These are phyloP conservation scores for Ophiocordyceps robertsii DNA, from an alignment of 2,329 filamentous ascomycete genomes.

Conservation along the genomic window DNA sequence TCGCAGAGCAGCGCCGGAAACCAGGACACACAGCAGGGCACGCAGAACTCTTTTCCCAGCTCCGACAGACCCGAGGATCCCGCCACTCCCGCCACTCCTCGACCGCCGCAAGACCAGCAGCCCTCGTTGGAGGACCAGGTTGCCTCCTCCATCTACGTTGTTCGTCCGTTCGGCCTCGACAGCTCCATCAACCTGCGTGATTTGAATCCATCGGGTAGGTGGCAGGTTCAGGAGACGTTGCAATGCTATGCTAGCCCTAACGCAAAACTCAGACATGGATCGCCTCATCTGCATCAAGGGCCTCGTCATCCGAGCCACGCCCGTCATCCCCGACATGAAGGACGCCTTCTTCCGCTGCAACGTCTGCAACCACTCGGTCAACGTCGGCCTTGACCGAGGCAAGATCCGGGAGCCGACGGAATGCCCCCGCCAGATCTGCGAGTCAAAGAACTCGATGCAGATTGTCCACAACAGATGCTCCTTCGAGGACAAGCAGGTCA, in stretches of 20 bases:
- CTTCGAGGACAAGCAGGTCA: constrained; percentile 96
- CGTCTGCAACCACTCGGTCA: constrained; percentile 80
- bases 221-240: background rate
- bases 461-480: constrained; percentile 91
- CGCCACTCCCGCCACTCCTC: constrained; percentile 21
- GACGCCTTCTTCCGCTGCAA: constrained; percentile 96
- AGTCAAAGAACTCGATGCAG: constrained; percentile 89
- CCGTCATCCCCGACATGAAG: constrained; percentile 98
- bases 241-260: background rate
- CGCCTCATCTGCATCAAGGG: constrained; percentile 92
- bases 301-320: constrained; percentile 86
- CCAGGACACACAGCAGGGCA: constrained; percentile 28
- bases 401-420: constrained; percentile 90
- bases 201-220: constrained; percentile 67
- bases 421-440: constrained; percentile 73
- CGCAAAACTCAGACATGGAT: constrained; percentile 58
- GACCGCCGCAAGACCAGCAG: constrained; percentile 28
- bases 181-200: constrained; percentile 83
- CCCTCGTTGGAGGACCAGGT: constrained; percentile 67
- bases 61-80: constrained; percentile 53
- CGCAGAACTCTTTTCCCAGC: constrained; percentile 63
- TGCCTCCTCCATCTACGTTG: constrained; percentile 66
- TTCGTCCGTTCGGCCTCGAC: constrained; percentile 81
- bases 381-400: constrained; percentile 84
- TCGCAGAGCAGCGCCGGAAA: constrained; percentile 43